Base-by-base conservation (phyloP, 352 stramenopile species). In the Phytophthora citrophthora region DNA sequence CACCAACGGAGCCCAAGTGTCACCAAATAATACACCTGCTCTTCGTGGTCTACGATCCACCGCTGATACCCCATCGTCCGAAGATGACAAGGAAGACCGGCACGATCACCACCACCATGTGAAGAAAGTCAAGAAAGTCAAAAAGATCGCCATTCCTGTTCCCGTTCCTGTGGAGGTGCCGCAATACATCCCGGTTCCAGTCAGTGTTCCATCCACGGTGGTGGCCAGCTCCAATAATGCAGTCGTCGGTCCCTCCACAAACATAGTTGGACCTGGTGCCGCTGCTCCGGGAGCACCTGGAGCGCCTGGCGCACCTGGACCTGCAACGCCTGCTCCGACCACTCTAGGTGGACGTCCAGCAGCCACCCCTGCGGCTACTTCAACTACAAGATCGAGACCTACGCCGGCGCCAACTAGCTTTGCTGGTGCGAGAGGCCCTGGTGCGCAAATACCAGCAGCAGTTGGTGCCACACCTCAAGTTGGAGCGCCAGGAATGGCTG, bases 111-210 rank as follows among this genome's bases (percentile, higher is more conserved):
- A 51, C 39, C 32, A 54, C 15, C 20, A 51, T 12, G 34, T 64
- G 29, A 74, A 74, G 44, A 70, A 71, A 64, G 61, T 64, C 38
- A 74, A 74, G 44, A 70, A 71, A 64, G 61, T 74, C 48, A 75
- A 76, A 62, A 76, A 75, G 39, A 64, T 72, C 52, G 67, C 61
- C 20, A 61, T 76, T 31, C 68, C 68, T 1, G 62, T 76, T 13
- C 68, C 68, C 10, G 63, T 72, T 15, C 62, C 68, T 7, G 63
- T 72, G 5, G 38, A 72, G 29, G 56, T 76, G 38, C 68, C 62
- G 13, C 68, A 76, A 20, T 55, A 45, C 52, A 69, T 72, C 27
- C 63, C 68, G 12, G 56, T 76, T 23, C 68, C 62, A 0, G 41
- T 76, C 36, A 59, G 31, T 3, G 52, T 64, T 43, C 62, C 63